A percentile compares a stretch with the other conserved stretches of the same genome.
Conservation (phyloP, 257 asterid species). For the Ophiorrhiza pumila region DNA sequence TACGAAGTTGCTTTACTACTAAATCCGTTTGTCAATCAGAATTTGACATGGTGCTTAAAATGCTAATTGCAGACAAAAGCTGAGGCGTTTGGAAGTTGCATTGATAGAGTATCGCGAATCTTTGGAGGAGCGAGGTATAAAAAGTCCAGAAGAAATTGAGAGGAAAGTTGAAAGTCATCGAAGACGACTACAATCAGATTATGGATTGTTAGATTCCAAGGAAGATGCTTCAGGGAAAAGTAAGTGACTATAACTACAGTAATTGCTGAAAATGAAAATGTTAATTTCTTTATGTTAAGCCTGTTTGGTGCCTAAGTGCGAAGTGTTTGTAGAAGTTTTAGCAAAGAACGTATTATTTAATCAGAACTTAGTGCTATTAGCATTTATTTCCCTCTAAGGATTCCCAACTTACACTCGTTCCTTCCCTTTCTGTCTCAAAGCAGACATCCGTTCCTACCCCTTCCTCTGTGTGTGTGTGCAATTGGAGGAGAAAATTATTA, state of each 20-base stretch:
- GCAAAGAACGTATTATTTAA: neutral
- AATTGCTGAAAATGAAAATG: neutral
- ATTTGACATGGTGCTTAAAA: constrained; percentile 21
- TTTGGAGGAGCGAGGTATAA: constrained; percentile 78
- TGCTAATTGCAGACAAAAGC: constrained; percentile 53
- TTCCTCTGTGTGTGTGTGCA: neutral
- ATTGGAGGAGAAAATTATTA: neutral
- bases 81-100: constrained; percentile 88
- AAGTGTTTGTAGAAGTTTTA: neutral
- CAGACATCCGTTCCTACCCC: too few species aligned
- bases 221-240: constrained; percentile 63
- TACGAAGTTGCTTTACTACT: neutral
- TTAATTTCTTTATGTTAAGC: neutral
- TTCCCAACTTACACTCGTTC: neutral
- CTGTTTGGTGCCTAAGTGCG: neutral
- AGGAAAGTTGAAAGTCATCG: constrained; percentile 65
- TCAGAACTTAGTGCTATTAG: neutral
- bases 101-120: constrained; percentile 87
- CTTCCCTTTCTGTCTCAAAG: neutral
- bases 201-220: constrained; percentile 51
- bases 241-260: constrained; percentile 30
- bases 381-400: neutral
- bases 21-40: constrained; percentile 8
- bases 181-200: constrained; percentile 61
- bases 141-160: constrained; percentile 64